Percentiles rank a stretch among this genome's conserved stretches.
These are phyloP conservation scores for Diplodia intermedia DNA, from an alignment of 2,329 filamentous ascomycete species.

Conservation along the genomic window DNA sequence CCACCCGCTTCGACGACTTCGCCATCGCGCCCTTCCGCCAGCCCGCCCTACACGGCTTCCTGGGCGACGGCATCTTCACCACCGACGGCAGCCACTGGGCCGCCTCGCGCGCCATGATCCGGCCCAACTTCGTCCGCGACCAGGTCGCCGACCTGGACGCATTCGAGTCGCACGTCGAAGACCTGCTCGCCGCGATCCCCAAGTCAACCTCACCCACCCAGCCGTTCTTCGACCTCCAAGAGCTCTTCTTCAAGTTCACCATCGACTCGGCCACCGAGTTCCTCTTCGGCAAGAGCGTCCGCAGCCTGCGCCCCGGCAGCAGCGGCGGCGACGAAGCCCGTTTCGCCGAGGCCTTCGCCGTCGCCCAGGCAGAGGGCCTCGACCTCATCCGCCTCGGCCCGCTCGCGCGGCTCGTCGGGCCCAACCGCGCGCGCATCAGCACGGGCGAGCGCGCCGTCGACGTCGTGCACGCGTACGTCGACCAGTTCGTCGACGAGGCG, in stretches of 20 bases:
- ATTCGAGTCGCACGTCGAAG: slow-evolving; percentile 38
- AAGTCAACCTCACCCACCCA: slow-evolving; percentile 33
- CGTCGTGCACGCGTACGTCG: slow-evolving; percentile 50
- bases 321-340: slow-evolving; percentile 41
- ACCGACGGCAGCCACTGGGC: slow-evolving; percentile 51
- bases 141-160: slow-evolving; percentile 39
- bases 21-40: slow-evolving; percentile 47
- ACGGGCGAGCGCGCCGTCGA: slow-evolving; percentile 24
- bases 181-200: slow-evolving; percentile 38
- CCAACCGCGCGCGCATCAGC: neutral
- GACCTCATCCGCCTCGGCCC: slow-evolving; percentile 48
- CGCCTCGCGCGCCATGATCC: slow-evolving; percentile 41
- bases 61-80: slow-evolving; percentile 57
- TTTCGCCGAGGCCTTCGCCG: slow-evolving; percentile 54
- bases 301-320: slow-evolving; percentile 41
- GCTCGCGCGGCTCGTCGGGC: slow-evolving; percentile 34
- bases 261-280: slow-evolving; percentile 59
- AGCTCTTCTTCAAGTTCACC: slow-evolving; percentile 51
- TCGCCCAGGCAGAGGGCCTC: slow-evolving; percentile 49
- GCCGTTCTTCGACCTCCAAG: slow-evolving; percentile 51
- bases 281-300: slow-evolving; percentile 55
- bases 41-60: slow-evolving; percentile 47
- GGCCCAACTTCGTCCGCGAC: slow-evolving; percentile 41
- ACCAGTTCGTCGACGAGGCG: slow-evolving; percentile 55
- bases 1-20: slow-evolving; percentile 56